Evolutionary conservation across 495 filamentous ascomycete species (phyloP).

Genomic region (Hypoxylon lenormandii): DNA sequence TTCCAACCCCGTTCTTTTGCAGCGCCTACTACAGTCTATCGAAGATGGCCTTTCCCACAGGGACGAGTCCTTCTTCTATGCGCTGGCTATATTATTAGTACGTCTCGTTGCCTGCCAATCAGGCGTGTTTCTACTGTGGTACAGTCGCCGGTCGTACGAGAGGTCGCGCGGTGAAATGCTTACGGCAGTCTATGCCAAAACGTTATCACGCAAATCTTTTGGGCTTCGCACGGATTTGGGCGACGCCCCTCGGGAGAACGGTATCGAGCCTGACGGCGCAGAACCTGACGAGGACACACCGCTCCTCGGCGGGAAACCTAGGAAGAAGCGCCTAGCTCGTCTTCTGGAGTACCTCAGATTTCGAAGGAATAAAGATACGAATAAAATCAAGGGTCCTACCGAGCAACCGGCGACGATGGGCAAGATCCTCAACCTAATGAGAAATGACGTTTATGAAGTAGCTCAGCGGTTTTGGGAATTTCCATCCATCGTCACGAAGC

Average conservation of each 20-base stretch:
- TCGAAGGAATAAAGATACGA: constrained; percentile 12
- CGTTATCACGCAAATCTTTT: constrained; percentile 77
- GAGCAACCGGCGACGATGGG: constrained; percentile 78
- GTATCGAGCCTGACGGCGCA: constrained; percentile 40
- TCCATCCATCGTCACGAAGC: constrained; percentile 72
- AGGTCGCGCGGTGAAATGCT: constrained; percentile 85
- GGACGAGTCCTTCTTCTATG: constrained; percentile 73
- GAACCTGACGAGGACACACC: constrained; percentile 43
- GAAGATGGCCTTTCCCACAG: constrained; percentile 62
- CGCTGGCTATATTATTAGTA: constrained; percentile 68
- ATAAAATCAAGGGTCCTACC: constrained; percentile 14
- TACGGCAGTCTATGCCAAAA: constrained; percentile 89
- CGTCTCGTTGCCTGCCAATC: constrained; percentile 73
- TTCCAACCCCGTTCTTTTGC: constrained; percentile 74
- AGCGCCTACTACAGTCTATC: constrained; percentile 77
- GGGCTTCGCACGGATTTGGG: constrained; percentile 42
- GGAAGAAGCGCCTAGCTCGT: constrained; percentile 33
- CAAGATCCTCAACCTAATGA: constrained; percentile 84
- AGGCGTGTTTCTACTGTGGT: constrained; percentile 78
- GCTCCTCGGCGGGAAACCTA: constrained; percentile 29
- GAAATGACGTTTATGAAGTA: constrained; percentile 82
- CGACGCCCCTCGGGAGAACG: constrained; percentile 45
- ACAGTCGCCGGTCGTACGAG: constrained; percentile 78
- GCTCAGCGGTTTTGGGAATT: constrained; percentile 86
- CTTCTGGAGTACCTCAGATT: constrained; percentile 38